Evolutionary conservation across 2,329 filamentous ascomycete genomes (phyloP), one percentile per base, ranked within the genome.

Genomic region (Aspergillus novoparasiticus): DNA sequence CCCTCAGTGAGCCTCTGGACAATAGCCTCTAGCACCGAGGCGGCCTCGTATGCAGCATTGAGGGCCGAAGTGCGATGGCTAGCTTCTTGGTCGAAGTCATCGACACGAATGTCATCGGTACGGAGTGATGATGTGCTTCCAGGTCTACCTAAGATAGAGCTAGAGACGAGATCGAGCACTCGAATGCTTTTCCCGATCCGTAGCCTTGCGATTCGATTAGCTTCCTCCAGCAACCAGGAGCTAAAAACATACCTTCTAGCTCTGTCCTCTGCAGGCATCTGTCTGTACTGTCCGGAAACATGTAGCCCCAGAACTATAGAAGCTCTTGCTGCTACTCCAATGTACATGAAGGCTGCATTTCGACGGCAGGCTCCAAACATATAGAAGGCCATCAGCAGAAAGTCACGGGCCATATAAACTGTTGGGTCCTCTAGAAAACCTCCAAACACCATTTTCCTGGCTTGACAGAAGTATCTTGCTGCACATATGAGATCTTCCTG

Each of bases 301-400:
- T 88, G 85, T 8, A 89, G 69, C 0, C 87, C 87, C 0, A 89
- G 69, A 0, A 85, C 84, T 4, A 84, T 82, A 0, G 87, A 86
- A 0, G 86, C 84, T 59, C 85, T 82, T 0, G 84, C 80, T 1
- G 87, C 86, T 10, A 89, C 82, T 0, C 86, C 86, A 2, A 89
- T 72, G 60, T 89, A 89, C 84, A 89, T 87, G 59, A 87, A 89
- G 0, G 86, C 86, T 0, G 86, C 81, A 61, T 88, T 88, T 10
- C 86, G 79, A 36, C 84, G 84, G 58, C 86, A 88, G 4, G 84
- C 84, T 0, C 84, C 85, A 3, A 87, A 79, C 81, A 87, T 85
- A 66, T 86, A 88, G 65, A 87, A 86, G 0, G 85, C 80, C 82
- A 88, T 84, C 19, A 87, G 75, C 0, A 86, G 72, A 64, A 86